Evolutionary conservation across 1,139 yeast species (phyloP), one percentile per base, ranked within the genome.

Genomic region (Taphrina pruni): DNA sequence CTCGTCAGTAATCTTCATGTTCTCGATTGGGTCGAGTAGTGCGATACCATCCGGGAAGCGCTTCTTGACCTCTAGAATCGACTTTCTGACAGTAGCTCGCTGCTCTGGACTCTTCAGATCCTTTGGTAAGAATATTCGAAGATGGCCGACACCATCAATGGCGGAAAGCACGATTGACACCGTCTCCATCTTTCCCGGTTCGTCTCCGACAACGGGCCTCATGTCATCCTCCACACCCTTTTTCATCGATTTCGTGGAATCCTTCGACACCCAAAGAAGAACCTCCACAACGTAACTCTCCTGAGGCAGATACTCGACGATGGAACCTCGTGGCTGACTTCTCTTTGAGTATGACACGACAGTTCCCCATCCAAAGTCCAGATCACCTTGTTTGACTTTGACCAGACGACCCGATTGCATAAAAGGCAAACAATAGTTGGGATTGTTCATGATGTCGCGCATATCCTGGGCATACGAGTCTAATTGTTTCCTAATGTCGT

Each of bases 331-430:
- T 12, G 75, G 74, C 6, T 72, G 85, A 38, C 80, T 80, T 78
- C 98, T 85, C 78, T 91, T 92, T 62, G 85, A 83, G 75, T 88
- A 90, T 51, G 87, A 85, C 8, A 90, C 87, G 26, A 93, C 94
- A 78, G 90, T 89, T 69, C 94, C 97, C 99, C 99, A 95, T 11
- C 97, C 97, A 77, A 92, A 95, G 73, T 92, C 90, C 21, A 69
- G 70, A n/a, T 71, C 75, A 20, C 77, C 85, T 54, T 87, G 81
- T 70, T 84, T 84, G 21, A 95, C 86, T 74, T 87, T 87, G 58
- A 93, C 81, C 70, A 95, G 84, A 78, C 99, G 85, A 50, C 99
- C 99, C 38, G 91, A 87, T 78, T 92, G 96, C 74, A 95, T 81
- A 77, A 89, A 95, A 43, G 90, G 90, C 69, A 93, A 81, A 39